phyloP scores from a whole-genome alignment of 257 asterid genomes.

The Coffea eugenioides region DNA sequence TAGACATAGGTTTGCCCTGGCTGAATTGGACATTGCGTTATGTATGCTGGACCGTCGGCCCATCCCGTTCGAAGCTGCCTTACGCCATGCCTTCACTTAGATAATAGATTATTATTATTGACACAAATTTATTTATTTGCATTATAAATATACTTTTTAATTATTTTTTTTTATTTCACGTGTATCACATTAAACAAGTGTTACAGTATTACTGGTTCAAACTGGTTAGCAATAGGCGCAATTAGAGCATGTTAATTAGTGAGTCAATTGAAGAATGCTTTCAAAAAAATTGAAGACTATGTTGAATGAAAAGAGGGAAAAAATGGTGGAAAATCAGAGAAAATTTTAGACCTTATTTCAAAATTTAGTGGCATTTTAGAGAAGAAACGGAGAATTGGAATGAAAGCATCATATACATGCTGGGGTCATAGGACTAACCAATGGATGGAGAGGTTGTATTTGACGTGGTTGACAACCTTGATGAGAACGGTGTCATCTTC shows the following conservation, averaged over 20 bases:
- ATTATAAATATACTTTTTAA: too few relatives aligned
- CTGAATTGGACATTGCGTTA: conserved; percentile 42
- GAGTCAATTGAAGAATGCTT: too few relatives aligned
- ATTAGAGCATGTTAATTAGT: neutral
- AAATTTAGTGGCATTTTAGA: neutral
- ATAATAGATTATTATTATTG: too few relatives aligned
- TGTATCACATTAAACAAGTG: too few relatives aligned
- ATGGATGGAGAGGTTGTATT: conserved; percentile 52
- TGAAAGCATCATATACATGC: too few relatives aligned
- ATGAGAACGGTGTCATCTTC: conserved; percentile 60
- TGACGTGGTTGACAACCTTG: conserved; percentile 54
- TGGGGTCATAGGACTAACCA: conserved; percentile 27
- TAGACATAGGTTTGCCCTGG: conserved; percentile 31
- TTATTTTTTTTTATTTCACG: too few relatives aligned
- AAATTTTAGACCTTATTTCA: neutral
- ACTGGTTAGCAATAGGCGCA: neutral
- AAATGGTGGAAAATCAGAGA: too few relatives aligned
- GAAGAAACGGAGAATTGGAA: neutral
- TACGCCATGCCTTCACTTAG: conserved; percentile 35
- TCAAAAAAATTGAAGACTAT: too few relatives aligned
- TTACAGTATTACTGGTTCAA: too few relatives aligned
- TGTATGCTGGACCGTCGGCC: conserved; percentile 47
- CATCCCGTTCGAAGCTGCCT: conserved; percentile 38
- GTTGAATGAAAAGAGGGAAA: too few relatives aligned
- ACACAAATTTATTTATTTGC: too few relatives aligned